phyloP scores from a whole-genome alignment of 176 grass and related monocot species.

The Poa pratensis region DNA sequence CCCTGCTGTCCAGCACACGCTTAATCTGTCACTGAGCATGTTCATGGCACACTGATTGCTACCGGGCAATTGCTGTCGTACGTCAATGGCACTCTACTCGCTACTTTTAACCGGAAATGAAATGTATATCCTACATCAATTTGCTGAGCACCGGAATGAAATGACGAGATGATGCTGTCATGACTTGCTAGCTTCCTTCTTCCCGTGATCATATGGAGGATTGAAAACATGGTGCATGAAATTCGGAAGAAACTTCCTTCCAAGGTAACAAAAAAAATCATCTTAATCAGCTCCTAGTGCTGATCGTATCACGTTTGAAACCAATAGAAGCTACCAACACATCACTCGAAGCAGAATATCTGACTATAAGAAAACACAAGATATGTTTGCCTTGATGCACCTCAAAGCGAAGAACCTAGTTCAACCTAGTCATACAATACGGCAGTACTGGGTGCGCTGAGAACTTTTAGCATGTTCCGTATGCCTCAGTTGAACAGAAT shows the following conservation, averaged over 20 bases:
- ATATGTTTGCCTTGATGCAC: not conserved
- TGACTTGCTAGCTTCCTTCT: slow-evolving; percentile 51
- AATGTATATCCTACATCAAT: not conserved
- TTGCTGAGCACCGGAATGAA: not conserved
- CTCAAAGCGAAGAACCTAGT: slow-evolving; percentile 28
- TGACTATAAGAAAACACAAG: not conserved
- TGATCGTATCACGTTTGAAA: not conserved
- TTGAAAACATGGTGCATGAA: slow-evolving; percentile 29
- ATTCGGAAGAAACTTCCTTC: not conserved
- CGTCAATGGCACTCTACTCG: not conserved
- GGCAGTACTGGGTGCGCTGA: not conserved
- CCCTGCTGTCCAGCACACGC: not conserved
- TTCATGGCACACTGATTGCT: not conserved
- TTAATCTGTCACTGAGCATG: not conserved
- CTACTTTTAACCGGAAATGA: no score
- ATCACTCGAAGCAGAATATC: not conserved
- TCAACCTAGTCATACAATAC: slow-evolving; percentile 27
- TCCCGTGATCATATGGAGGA: slow-evolving; percentile 47
- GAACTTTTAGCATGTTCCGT: slow-evolving; percentile 24
- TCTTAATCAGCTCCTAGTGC: not conserved
- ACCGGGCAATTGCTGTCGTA: not conserved
- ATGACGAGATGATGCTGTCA: slow-evolving; percentile 44
- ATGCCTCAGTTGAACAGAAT: slow-evolving; percentile 27
- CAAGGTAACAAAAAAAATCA: not conserved
- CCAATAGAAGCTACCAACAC: not conserved